phyloP scores from a whole-genome alignment of 2,329 filamentous ascomycete genomes.

The Neofusicoccum ribis region DNA sequence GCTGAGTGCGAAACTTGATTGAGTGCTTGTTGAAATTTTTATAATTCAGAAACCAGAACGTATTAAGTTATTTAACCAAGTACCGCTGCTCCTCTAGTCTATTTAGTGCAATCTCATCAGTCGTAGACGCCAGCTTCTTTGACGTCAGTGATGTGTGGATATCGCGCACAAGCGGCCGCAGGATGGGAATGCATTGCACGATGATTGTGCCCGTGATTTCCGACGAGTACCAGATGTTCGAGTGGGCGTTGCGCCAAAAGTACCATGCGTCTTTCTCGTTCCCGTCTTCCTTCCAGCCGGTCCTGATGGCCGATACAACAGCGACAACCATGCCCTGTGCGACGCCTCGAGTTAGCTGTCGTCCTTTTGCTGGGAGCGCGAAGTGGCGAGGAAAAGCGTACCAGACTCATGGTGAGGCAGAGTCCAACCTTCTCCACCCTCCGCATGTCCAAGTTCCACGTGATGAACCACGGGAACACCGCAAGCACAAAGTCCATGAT shows the following conservation, averaged over 20 bases:
- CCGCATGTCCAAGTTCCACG: slow-evolving; percentile 51
- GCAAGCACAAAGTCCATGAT: slow-evolving; percentile 57
- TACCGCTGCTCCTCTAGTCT: background rate
- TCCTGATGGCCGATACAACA: slow-evolving; percentile 50
- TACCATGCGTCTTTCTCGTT: slow-evolving; percentile 50
- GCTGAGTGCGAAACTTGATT: no score
- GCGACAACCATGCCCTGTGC: slow-evolving; percentile 49
- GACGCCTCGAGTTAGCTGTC: background rate
- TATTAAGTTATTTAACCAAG: background rate
- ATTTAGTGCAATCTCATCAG: slow-evolving; percentile 16
- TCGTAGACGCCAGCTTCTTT: slow-evolving; percentile 29
- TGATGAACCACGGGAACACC: slow-evolving; percentile 52
- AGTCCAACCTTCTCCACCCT: slow-evolving; percentile 52
- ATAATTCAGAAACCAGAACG: no score
- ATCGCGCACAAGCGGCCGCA: slow-evolving; percentile 50
- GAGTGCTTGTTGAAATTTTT: no score
- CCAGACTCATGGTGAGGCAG: slow-evolving; percentile 52
- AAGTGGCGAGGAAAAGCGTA: background rate
- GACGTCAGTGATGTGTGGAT: slow-evolving; percentile 42
- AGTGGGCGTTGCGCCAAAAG: slow-evolving; percentile 51
- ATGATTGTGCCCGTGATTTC: slow-evolving; percentile 57
- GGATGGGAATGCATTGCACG: slow-evolving; percentile 55
- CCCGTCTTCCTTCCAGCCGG: slow-evolving; percentile 51
- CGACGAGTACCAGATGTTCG: slow-evolving; percentile 53
- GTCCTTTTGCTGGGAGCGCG: background rate